Base-by-base conservation (phyloP, 2,329 filamentous ascomycete genomes). In the Magnaporthiopsis rhizophila region DNA sequence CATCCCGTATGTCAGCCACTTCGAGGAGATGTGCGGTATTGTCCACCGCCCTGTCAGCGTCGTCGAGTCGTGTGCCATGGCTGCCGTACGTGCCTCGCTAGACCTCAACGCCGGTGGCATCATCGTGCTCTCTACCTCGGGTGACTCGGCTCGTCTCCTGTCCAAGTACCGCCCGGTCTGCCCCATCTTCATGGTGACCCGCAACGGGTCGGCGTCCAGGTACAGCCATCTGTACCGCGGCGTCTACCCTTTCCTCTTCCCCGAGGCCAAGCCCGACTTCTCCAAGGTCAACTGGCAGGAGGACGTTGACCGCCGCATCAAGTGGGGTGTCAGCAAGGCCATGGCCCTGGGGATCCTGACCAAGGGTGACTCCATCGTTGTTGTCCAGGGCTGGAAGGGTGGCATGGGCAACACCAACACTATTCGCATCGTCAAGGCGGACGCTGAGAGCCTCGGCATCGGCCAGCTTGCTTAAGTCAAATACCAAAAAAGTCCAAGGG, bases 141-240 rank as follows among this genome's bases (percentile, higher is more conserved):
- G 95, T 75, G 91, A 91, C 74, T 97, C 94, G 69, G 95, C 95
- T 66, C 92, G 95, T 73, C 88, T 98, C 68, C 84, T 98, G 70
- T 96, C 94, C 82, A 99, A 99, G 84, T 99, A 97, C 83, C 91
- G 95, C 74, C 95, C 95, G 62, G 93, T 98, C 69, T 98, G 94
- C 86, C 95, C 95, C 72, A 97, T 99, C 81, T 94, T 99, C 84
- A 98, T 98, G 94, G 91, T 99, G 69, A 97, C 94, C 69, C 89
- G 95, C 72, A 97, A 90, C 77, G 80, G 87, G 61, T 87, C 85
- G 69, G 91, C 95, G 63, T 90, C 92, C 66, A 86, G 95, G 79
- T 98, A 95, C 79, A 90, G 88, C 70, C 95, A 99, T 79, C 80
- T 99, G 77, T 98, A 97, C 83, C 94, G 95, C 75, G 95, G 95